Conservation (phyloP, 805 yeast species). For the Cyberlindnera samutprakarnensis region DNA sequence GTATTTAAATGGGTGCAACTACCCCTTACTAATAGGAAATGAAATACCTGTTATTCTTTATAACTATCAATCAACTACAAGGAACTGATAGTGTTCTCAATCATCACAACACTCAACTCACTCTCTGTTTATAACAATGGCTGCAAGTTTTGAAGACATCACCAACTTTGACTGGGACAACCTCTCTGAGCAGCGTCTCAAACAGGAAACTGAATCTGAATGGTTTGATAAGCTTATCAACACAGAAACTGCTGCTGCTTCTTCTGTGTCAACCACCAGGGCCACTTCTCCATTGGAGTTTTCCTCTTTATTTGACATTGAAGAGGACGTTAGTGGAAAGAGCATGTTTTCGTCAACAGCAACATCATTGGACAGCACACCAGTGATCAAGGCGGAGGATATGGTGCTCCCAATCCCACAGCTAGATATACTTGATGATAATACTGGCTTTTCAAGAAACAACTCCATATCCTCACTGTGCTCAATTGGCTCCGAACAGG, state of each 20-base stretch:
- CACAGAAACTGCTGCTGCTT: constrained; percentile 6
- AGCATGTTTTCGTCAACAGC: constrained; percentile 20
- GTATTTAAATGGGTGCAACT: too few species aligned
- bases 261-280: constrained; percentile 8
- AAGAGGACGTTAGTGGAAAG: constrained; percentile 6
- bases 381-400: constrained; percentile 23
- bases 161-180: constrained; percentile 21
- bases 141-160: constrained; percentile 17
- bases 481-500: too few species aligned
- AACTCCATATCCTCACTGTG: too few species aligned
- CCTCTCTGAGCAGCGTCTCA: constrained; percentile 10
- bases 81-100: neutral
- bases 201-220: constrained; percentile 9
- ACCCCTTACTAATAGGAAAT: too few species aligned
- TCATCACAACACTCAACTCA: too few species aligned
- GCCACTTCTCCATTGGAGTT: constrained; percentile 22
- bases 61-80: too few species aligned
- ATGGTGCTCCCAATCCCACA: constrained; percentile 5
- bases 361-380: constrained; percentile 24
- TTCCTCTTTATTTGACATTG: constrained; percentile 20
- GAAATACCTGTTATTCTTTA: too few species aligned
- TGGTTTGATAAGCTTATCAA: constrained; percentile 21
- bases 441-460: too few species aligned
- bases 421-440: constrained; percentile 6
- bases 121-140: too few species aligned